Conservation (phyloP, 2,329 filamentous ascomycete genomes). For the Lachnellula arida region DNA sequence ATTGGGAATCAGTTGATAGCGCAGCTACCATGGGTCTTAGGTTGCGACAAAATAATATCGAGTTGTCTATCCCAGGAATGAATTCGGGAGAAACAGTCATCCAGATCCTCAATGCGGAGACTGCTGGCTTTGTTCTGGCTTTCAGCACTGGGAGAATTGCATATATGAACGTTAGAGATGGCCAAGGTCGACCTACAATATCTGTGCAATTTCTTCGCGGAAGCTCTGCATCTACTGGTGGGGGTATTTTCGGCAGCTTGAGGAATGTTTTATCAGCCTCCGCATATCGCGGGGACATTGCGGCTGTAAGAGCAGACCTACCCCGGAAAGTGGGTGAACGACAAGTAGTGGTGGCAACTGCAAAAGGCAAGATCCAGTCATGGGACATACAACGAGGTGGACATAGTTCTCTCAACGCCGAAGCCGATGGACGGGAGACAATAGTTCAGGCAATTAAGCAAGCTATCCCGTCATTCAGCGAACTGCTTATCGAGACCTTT, state of each 20-base stretch:
- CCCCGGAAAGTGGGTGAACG: conserved; percentile 74
- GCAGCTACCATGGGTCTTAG: conserved; percentile 76
- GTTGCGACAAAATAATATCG: conserved; percentile 75
- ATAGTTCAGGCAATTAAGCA: conserved; percentile 59
- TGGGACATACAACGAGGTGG: conserved; percentile 91
- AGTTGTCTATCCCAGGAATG: conserved; percentile 68
- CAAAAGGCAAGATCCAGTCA: conserved; percentile 70
- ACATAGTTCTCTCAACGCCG: conserved; percentile 68
- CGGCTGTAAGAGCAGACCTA: conserved; percentile 70
- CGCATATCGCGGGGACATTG: conserved; percentile 70
- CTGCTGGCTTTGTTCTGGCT: conserved; percentile 76
- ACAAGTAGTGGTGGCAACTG: conserved; percentile 74
- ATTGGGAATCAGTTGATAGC: conserved; percentile 93
- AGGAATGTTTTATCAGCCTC: conserved; percentile 69
- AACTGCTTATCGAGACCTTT: conserved; percentile 54
- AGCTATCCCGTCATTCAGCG: conserved; percentile 44
- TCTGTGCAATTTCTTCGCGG: conserved; percentile 71
- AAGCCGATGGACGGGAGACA: conserved; percentile 63
- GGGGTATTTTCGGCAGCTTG: conserved; percentile 76
- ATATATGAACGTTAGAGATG: conserved; percentile 80
- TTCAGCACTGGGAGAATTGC: conserved; percentile 83
- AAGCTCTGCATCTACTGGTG: conserved; percentile 46
- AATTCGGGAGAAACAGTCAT: conserved; percentile 73
- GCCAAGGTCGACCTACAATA: conserved; percentile 79
- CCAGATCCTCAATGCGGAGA: conserved; percentile 76